These are phyloP conservation scores for Annulohypoxylon moriforme DNA, from an alignment of 495 filamentous ascomycete genomes.

Conservation along the genomic window DNA sequence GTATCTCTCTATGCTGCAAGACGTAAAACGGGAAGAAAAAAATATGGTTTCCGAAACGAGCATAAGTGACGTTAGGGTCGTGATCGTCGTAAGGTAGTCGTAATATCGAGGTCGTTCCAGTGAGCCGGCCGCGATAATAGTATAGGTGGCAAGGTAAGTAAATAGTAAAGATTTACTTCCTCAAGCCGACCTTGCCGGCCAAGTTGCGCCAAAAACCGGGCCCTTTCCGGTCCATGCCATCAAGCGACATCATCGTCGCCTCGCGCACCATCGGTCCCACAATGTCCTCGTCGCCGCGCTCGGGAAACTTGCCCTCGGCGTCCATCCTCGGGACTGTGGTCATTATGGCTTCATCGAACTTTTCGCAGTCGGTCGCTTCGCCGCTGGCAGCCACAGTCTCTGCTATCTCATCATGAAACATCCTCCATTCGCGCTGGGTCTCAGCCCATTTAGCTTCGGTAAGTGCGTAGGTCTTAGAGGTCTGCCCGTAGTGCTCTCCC, in stretches of 20 bases:
- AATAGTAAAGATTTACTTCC: slow-evolving; percentile 46
- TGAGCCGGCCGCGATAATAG: neutral
- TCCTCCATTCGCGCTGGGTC: slow-evolving; percentile 77
- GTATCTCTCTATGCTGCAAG: slow-evolving; percentile 47
- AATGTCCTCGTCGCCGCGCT: slow-evolving; percentile 88
- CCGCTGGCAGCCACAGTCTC: slow-evolving; percentile 57
- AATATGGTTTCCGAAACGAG: slow-evolving; percentile 24
- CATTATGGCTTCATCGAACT: slow-evolving; percentile 55
- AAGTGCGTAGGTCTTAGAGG: slow-evolving; percentile 82
- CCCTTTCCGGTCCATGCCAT: slow-evolving; percentile 53
- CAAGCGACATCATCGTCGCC: slow-evolving; percentile 57
- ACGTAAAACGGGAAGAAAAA: slow-evolving; percentile 25
- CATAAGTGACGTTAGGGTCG: slow-evolving; percentile 40
- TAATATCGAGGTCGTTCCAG: slow-evolving; percentile 23
- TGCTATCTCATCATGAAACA: slow-evolving; percentile 69
- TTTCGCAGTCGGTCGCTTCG: slow-evolving; percentile 43
- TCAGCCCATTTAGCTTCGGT: slow-evolving; percentile 88
- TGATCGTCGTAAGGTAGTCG: slow-evolving; percentile 37
- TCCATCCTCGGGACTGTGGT: slow-evolving; percentile 61
- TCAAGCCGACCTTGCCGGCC: slow-evolving; percentile 57
- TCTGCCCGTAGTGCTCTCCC: slow-evolving; percentile 85
- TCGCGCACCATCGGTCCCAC: slow-evolving; percentile 89
- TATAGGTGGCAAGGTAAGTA: neutral
- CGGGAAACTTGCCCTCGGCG: slow-evolving; percentile 84
- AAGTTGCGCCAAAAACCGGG: slow-evolving; percentile 58